phyloP scores from a whole-genome alignment of 176 grass and related monocot species.

The Secale cereale region DNA sequence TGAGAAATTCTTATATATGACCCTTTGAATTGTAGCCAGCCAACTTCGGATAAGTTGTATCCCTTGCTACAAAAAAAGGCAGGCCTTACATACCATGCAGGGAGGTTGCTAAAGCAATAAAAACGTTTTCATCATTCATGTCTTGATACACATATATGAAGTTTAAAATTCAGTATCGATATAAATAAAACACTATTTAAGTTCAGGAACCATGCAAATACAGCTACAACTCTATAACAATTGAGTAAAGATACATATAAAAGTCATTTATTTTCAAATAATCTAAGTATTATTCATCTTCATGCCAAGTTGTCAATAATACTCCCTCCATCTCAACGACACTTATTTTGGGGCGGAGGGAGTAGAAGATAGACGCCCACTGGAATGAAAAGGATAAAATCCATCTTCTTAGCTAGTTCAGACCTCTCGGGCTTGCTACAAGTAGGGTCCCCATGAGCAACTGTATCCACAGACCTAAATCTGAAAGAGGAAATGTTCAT shows the following conservation, averaged over 20 bases:
- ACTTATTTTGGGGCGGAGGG: too few species aligned
- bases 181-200: neutral
- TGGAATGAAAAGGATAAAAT: neutral
- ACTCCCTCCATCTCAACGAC: too few species aligned
- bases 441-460: neutral
- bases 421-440: neutral
- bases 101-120: neutral
- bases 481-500: neutral
- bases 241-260: neutral
- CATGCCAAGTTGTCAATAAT: neutral
- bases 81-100: neutral
- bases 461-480: neutral
- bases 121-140: neutral
- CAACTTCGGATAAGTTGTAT: neutral
- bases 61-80: neutral
- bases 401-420: neutral
- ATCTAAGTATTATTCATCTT: neutral
- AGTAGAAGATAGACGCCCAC: neutral
- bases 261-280: neutral
- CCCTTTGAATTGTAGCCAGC: neutral
- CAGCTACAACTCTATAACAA: neutral
- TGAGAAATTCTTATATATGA: neutral
- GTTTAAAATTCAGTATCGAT: neutral
- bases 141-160: neutral
- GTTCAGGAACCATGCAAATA: neutral